Conservation (phyloP, 148 eudicot species). For the Hydrangea macrophylla region DNA sequence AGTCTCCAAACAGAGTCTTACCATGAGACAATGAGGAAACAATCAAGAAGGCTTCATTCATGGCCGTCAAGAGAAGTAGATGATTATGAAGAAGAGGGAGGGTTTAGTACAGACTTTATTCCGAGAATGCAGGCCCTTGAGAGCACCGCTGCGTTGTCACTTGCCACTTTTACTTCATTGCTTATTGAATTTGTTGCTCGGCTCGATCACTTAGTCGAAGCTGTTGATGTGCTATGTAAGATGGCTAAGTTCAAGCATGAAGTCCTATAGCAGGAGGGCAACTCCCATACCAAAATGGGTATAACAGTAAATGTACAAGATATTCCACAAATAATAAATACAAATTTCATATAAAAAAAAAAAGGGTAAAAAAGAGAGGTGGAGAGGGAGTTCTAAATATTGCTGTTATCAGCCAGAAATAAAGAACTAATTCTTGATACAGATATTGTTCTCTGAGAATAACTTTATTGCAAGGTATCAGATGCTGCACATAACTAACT, state of each 20-base stretch:
- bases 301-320: neutral
- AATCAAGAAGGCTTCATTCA: constrained; percentile 46
- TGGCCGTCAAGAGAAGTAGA: constrained; percentile 56
- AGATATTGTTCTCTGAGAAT: neutral
- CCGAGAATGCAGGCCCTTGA: constrained; percentile 41
- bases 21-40: constrained; percentile 49
- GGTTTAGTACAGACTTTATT: constrained; percentile 21
- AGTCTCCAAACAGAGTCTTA: constrained; percentile 21
- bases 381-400: neutral
- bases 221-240: constrained; percentile 48
- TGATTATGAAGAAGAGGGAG: constrained; percentile 39
- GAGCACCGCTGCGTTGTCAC: constrained; percentile 46
- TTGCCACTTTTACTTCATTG: constrained; percentile 55
- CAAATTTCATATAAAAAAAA: neutral
- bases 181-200: constrained; percentile 63
- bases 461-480: neutral
- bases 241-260: constrained; percentile 53
- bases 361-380: neutral
- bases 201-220: constrained; percentile 63
- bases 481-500: constrained; percentile 7
- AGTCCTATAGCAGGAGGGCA: constrained; percentile 6
- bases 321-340: neutral
- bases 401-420: neutral
- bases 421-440: constrained; percentile 8
- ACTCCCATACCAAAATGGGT: neutral